Evolutionary conservation across 108 stramenopile genomes (phyloP), one percentile per base, ranked within the genome.

Genomic region (Halocafeteria seosinensis): DNA sequence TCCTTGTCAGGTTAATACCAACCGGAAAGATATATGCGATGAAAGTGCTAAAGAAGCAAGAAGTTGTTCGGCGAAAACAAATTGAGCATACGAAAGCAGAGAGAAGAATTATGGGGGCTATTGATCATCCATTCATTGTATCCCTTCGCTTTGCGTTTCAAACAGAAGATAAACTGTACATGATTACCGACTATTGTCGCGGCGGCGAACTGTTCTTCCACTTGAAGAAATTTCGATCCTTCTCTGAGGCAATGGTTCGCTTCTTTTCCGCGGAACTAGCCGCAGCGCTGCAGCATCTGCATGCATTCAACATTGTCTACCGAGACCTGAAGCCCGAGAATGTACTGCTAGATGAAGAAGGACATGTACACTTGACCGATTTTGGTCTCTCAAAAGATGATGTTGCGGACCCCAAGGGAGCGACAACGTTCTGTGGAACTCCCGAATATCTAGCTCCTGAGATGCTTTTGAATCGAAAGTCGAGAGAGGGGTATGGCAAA

Each of bases 281-380:
- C 25, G 35, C 62, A 6, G 80, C 80, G 27, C 38, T 81, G 2
- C 61, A 74, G 51, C 70, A 77, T 36, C 52, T 81, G 50, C 80
- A 81, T 61, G 24, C 30, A 21, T 50, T 61, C 34, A 62, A 72
- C 27, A 63, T 79, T 29, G 65, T 76, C 61, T 78, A 73, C 70
- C 68, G 75, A 27, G 76, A 78, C 52, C 74, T 79, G 42, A 82
- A 82, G 64, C 81, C 81, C 12, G 81, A 82, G 61, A 82, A 82
- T 65, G 74, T 82, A 2, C 72, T 81, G 30, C 69, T 78, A 13
- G 76, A 75, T 63, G 50, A 62, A 0, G 71, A 78, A 1, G 38
- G 75, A 33, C 58, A 69, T 36, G 17, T 65, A 11, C 53, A 33
- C 5, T 27, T 77, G 12, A 77, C 76, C 1, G 76, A 77, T 62